Conservation (phyloP, 1,284 basidiomycete genomes). For the Heterobasidion irregulare region DNA sequence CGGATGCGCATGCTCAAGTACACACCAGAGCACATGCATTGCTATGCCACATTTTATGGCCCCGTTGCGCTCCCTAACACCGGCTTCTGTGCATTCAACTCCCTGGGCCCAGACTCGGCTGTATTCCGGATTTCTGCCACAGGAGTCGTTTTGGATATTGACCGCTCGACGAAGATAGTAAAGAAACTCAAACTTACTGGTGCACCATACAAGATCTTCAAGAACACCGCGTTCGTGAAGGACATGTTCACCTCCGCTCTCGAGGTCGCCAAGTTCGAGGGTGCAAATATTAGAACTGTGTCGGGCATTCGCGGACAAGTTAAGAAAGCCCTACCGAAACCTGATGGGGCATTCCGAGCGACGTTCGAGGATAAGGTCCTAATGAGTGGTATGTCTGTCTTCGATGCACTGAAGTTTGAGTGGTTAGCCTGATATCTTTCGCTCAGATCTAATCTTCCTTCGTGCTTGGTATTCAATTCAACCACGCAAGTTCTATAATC, state of each 20-base stretch:
- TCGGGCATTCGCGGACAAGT: conserved; percentile 95
- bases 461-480: conserved; percentile 96
- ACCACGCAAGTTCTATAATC: conserved; percentile 95
- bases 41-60: conserved; percentile 94
- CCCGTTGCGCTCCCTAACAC: conserved; percentile 91
- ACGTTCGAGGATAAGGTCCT: conserved; percentile 98
- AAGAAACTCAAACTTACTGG: conserved; percentile 99
- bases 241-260: conserved; percentile 94
- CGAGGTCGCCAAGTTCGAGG: conserved; percentile 98
- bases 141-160: conserved; percentile 91
- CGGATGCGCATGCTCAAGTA: conserved; percentile 99
- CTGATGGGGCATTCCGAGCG: conserved; percentile 92
- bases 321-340: conserved; percentile 91
- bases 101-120: conserved; percentile 54
- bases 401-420: not conserved
- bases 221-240: conserved; percentile 98
- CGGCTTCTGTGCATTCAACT: conserved; percentile 96
- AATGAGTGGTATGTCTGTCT: conserved; percentile 71
- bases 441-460: conserved; percentile 86
- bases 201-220: conserved; percentile 93
- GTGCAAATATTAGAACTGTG: conserved; percentile 91
- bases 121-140: conserved; percentile 92
- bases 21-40: conserved; percentile 99
- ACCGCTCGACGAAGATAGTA: conserved; percentile 89
- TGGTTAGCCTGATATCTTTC: conserved; percentile 5